Conservation (phyloP, 108 stramenopile species). For the Aurantiochytrium sp. region DNA sequence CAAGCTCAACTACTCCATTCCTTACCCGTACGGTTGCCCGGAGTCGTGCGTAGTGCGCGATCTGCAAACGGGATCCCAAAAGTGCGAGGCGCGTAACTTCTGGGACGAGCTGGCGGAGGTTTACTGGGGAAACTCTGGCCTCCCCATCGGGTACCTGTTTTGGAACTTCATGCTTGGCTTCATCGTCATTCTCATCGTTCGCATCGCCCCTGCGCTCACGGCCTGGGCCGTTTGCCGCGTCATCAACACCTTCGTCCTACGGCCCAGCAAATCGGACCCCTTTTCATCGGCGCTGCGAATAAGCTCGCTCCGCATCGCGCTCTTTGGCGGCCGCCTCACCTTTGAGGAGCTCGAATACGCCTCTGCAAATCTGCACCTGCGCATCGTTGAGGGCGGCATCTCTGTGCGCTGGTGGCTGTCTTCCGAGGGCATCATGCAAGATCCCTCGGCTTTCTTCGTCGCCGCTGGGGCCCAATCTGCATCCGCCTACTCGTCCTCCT, state of each 20-base stretch:
- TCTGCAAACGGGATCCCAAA: not conserved
- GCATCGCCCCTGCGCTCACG: not conserved
- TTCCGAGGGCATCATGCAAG: not conserved
- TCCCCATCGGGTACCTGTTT: slow-evolving; percentile 3
- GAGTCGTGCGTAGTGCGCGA: not conserved
- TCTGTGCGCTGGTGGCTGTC: not conserved
- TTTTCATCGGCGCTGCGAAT: not conserved
- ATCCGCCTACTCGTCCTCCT: no score
- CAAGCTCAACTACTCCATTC: not conserved
- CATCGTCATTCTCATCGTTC: not conserved
- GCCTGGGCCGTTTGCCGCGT: not conserved
- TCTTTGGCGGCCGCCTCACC: not conserved
- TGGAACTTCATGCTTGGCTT: slow-evolving; percentile 25
- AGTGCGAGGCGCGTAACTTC: not conserved
- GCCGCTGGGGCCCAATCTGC: no score
- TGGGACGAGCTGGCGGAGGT: not conserved
- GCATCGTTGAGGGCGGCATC: slow-evolving; percentile 18
- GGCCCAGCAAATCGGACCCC: not conserved
- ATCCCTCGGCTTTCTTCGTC: not conserved
- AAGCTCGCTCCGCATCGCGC: not conserved
- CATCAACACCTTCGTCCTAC: not conserved
- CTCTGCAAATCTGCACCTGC: slow-evolving; percentile 26
- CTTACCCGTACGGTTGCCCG: not conserved
- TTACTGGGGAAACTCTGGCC: not conserved
- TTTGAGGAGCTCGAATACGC: slow-evolving; percentile 28